Percentiles rank a stretch among this genome's conserved stretches.
Evolutionary conservation across 2,329 filamentous ascomycete species (phyloP).

Genomic region (Coniochaeta hoffmannii): DNA sequence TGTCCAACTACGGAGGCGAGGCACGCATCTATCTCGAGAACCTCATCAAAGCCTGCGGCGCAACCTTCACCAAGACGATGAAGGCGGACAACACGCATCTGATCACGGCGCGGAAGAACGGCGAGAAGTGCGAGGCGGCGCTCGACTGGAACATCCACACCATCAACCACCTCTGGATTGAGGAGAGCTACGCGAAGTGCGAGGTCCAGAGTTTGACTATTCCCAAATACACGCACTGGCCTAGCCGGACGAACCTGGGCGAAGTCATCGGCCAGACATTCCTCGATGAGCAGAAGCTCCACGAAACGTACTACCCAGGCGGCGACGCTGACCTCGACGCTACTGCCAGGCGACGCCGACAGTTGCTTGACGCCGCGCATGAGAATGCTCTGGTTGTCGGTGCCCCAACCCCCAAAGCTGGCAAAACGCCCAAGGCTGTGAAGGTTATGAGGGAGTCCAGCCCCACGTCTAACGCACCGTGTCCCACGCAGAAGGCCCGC

Average conservation of each 20-base stretch:
- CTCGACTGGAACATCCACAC: conserved; percentile 87
- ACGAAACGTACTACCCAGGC: conserved; percentile 64
- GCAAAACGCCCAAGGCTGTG: conserved; percentile 29
- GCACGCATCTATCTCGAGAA: conserved; percentile 91
- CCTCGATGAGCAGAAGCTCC: conserved; percentile 57
- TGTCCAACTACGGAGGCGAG: conserved; percentile 96
- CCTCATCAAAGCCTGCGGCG: conserved; percentile 74
- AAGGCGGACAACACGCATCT: conserved; percentile 93
- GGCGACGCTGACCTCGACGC: conserved; percentile 36
- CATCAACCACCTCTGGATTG: conserved; percentile 93
- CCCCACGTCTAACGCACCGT: conserved; percentile 3
- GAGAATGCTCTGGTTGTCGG: conserved; percentile 41
- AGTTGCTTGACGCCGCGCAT: conserved; percentile 40
- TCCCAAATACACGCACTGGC: conserved; percentile 77
- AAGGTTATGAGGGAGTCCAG: conserved; percentile 35
- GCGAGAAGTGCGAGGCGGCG: conserved; percentile 90
- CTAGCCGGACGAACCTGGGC: conserved; percentile 79
- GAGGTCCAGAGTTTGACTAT: conserved; percentile 65
- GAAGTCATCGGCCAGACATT: conserved; percentile 88
- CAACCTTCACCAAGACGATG: conserved; percentile 89
- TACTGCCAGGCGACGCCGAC: conserved; percentile 39
- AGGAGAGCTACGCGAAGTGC: conserved; percentile 93
- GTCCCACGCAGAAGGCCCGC: conserved; percentile 5
- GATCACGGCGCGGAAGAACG: conserved; percentile 79
- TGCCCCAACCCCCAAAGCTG: conserved; percentile 36